Conservation (phyloP, 768 basidiomycete species). For the Psilocybe tampanensis region DNA sequence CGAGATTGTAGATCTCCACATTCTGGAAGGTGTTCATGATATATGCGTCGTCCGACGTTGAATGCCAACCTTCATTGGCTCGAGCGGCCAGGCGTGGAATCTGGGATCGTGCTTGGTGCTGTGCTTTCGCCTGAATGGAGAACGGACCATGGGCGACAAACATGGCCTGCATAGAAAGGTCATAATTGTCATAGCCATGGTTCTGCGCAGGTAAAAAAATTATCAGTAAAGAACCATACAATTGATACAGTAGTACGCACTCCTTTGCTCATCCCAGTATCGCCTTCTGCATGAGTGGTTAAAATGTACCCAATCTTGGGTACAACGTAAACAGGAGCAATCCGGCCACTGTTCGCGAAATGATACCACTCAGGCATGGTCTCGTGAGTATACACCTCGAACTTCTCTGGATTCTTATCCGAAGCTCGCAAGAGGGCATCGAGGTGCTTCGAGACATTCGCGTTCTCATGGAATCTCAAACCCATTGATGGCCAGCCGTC, state of each 20-base stretch:
- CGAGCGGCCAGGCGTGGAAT: slow-evolving; percentile 13
- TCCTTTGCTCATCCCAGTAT: slow-evolving; percentile 71
- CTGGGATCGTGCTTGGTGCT: slow-evolving; percentile 39
- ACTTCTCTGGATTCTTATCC: slow-evolving; percentile 58
- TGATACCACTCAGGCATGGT: slow-evolving; percentile 86
- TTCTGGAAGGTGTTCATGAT: slow-evolving; percentile 86
- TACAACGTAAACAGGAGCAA: slow-evolving; percentile 86
- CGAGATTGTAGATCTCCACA: slow-evolving; percentile 83
- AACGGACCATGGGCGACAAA: slow-evolving; percentile 95
- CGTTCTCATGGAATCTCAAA: slow-evolving; percentile 65
- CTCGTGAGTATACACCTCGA: slow-evolving; percentile 76
- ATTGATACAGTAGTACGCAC: slow-evolving; percentile 44
- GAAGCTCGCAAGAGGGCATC: slow-evolving; percentile 56
- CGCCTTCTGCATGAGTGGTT: slow-evolving; percentile 63
- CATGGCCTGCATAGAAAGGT: slow-evolving; percentile 80
- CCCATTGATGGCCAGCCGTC: slow-evolving; percentile 95
- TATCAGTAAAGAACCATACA: too few species aligned
- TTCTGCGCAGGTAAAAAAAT: too few species aligned
- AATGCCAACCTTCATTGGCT: slow-evolving; percentile 62
- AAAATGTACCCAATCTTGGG: slow-evolving; percentile 82
- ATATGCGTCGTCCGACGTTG: slow-evolving; percentile 61
- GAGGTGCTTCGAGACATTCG: slow-evolving; percentile 60
- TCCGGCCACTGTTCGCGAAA: slow-evolving; percentile 71
- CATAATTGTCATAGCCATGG: slow-evolving; percentile 88
- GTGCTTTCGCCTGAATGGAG: slow-evolving; percentile 63